Conservation (phyloP, 768 basidiomycete genomes). For the Leucogyrophana mollusca region DNA sequence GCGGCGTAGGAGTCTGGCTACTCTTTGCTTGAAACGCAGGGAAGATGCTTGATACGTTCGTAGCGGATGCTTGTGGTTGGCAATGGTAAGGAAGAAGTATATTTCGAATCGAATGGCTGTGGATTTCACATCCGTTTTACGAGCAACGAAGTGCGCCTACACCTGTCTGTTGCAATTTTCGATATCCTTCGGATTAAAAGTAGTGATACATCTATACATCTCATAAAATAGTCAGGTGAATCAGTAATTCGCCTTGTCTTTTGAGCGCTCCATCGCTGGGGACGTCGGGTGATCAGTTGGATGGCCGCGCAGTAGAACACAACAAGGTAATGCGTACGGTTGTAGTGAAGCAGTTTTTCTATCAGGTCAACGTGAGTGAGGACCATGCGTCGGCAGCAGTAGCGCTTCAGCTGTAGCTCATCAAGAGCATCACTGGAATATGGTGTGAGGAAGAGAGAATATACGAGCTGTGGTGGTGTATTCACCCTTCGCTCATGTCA, state of each 20-base stretch:
- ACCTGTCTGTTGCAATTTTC: too few species aligned
- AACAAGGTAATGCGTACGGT: slow-evolving; percentile 58
- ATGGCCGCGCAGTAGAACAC: not conserved
- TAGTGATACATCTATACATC: too few species aligned
- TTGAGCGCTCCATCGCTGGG: slow-evolving; percentile 32
- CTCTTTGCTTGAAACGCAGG: too few species aligned
- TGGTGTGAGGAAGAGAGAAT: slow-evolving; percentile 1
- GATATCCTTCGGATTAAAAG: too few species aligned
- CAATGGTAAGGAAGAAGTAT: too few species aligned
- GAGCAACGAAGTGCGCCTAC: too few species aligned
- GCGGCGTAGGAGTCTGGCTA: too few species aligned
- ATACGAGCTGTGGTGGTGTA: slow-evolving; percentile 7
- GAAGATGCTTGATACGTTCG: too few species aligned
- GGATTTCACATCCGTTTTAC: too few species aligned
- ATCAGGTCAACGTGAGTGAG: slow-evolving; percentile 97
- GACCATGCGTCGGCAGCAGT: slow-evolving; percentile 97
- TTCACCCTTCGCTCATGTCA: slow-evolving; percentile 88
- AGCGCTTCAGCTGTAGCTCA: slow-evolving; percentile 84
- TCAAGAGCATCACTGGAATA: slow-evolving; percentile 79
- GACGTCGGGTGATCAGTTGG: not conserved
- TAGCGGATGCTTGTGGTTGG: too few species aligned
- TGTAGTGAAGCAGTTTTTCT: slow-evolving; percentile 95
- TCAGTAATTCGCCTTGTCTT: slow-evolving; percentile 23
- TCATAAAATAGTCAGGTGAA: too few species aligned
- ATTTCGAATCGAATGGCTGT: too few species aligned